phyloP scores from a whole-genome alignment of 257 asterid species.

The Anisodus tanguticus region DNA sequence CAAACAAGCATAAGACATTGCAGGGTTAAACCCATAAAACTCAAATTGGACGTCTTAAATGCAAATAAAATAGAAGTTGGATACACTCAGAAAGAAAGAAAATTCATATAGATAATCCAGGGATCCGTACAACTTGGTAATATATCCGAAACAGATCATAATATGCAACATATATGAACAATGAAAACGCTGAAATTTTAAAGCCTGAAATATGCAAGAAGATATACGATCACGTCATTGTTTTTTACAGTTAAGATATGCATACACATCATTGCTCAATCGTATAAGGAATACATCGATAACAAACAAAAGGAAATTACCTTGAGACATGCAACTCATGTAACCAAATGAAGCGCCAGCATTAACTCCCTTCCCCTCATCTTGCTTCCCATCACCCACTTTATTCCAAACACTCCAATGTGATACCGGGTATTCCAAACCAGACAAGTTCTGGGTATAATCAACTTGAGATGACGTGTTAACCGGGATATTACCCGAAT shows the following conservation, averaged over 20 bases:
- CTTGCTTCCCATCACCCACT: conserved; percentile 49
- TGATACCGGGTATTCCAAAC: conserved; percentile 54
- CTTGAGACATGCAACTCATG: conserved; percentile 50
- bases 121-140: neutral
- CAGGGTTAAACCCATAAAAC: neutral
- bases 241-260: too few species aligned
- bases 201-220: neutral
- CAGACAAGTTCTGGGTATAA: conserved; percentile 58
- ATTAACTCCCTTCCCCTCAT: conserved; percentile 46
- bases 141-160: neutral
- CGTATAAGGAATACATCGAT: neutral
- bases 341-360: conserved; percentile 46
- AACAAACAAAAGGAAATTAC: conserved; percentile 41
- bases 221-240: too few species aligned
- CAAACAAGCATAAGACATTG: too few species aligned
- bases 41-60: neutral
- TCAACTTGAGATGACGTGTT: conserved; percentile 55
- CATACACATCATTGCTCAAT: neutral
- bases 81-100: neutral
- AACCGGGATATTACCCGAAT: conserved; percentile 42
- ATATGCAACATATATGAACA: neutral
- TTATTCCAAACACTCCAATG: conserved; percentile 59
- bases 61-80: neutral
- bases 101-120: neutral
- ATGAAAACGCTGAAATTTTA: neutral